These are phyloP conservation scores for Spongiforma sp. DNA, from an alignment of 1,284 basidiomycete genomes.

Conservation along the genomic window DNA sequence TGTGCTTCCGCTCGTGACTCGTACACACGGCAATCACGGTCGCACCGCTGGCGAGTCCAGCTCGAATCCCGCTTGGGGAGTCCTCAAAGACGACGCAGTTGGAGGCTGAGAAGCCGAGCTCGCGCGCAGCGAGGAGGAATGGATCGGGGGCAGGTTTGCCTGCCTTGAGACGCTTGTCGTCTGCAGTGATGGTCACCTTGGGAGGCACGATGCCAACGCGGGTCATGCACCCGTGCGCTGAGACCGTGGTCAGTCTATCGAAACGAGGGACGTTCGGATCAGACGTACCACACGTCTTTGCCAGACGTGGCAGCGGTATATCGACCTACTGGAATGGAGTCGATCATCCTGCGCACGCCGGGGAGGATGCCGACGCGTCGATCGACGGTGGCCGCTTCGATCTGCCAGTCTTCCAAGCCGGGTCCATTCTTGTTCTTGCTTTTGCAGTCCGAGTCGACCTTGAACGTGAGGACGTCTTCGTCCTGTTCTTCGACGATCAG, in stretches of 20 bases:
- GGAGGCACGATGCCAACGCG: constrained; percentile 78
- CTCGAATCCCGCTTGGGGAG: constrained; percentile 75
- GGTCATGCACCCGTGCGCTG: constrained; percentile 73
- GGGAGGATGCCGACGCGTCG: constrained; percentile 76
- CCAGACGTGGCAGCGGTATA: constrained; percentile 82
- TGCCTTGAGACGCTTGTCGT: constrained; percentile 71
- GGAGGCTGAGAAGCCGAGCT: constrained; percentile 65
- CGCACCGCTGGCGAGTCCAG: constrained; percentile 74
- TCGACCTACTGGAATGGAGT: constrained; percentile 66
- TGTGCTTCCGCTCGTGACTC: constrained; percentile 60
- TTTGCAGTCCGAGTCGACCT: constrained; percentile 28
- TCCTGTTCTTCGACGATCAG: constrained; percentile 44
- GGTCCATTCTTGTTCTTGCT: constrained; percentile 32
- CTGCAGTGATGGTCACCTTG: constrained; percentile 79
- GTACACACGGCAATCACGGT: constrained; percentile 81
- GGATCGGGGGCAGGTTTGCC: constrained; percentile 77
- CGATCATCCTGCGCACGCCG: constrained; percentile 72
- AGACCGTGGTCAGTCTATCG: too few relatives aligned
- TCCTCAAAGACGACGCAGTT: constrained; percentile 78
- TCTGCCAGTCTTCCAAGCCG: constrained; percentile 55
- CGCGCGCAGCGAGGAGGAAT: constrained; percentile 76
- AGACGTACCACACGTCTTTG: constrained; percentile 67
- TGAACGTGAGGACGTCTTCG: constrained; percentile 39
- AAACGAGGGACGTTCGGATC: background rate
- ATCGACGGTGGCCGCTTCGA: constrained; percentile 67